Conservation (phyloP, 208 protist genomes). For the Acanthamoeba royreba region DNA sequence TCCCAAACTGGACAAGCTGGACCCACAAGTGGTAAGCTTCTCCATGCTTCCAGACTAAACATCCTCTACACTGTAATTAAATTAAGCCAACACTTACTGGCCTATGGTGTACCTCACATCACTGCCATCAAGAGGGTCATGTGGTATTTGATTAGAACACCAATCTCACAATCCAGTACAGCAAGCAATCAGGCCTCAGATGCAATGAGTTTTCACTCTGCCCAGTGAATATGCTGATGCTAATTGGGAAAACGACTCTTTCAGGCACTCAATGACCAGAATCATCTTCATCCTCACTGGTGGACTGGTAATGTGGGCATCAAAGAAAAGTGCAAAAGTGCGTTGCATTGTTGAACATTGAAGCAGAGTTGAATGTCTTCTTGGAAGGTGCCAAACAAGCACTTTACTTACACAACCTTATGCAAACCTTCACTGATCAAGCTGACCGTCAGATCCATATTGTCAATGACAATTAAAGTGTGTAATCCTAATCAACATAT, state of each 20-base stretch:
- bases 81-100: not conserved
- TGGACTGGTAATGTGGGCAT: not conserved
- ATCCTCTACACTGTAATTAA: not conserved
- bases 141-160: not conserved
- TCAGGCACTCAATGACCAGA: not conserved
- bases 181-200: not conserved
- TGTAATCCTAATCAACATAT: not conserved
- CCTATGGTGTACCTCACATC: not conserved
- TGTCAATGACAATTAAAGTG: not conserved
- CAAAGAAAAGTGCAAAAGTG: not conserved
- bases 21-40: not conserved
- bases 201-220: not conserved
- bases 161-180: not conserved
- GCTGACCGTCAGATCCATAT: not conserved
- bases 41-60: not conserved
- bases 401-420: not conserved
- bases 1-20: not conserved
- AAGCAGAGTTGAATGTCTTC: not conserved
- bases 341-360: not conserved
- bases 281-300: not conserved
- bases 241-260: not conserved
- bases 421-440: not conserved
- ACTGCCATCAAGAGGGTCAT: not conserved
- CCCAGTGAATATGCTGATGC: not conserved
- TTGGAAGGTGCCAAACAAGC: not conserved